A percentile compares a stretch with the other conserved stretches of the same genome.
These are phyloP conservation scores for Ophiocordyceps sinensis DNA, from an alignment of 2,329 filamentous ascomycete genomes.

Conservation along the genomic window DNA sequence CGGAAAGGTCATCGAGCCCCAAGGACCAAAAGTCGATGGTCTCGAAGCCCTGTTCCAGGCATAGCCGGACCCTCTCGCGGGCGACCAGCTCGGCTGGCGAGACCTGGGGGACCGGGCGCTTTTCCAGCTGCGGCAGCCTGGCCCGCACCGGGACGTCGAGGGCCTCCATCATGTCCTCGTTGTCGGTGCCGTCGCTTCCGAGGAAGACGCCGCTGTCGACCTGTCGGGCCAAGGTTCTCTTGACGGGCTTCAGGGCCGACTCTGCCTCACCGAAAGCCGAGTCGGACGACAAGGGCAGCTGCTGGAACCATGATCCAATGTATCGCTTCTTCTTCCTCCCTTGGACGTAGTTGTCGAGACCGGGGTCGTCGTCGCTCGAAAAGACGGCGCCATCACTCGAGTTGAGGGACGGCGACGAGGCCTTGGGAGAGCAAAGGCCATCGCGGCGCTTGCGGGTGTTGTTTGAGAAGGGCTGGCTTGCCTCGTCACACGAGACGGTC, in stretches of 20 bases:
- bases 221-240: slow-evolving; percentile 41
- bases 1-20: slow-evolving; percentile 37
- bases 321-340: slow-evolving; percentile 46
- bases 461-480: slow-evolving; percentile 23
- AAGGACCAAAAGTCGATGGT: slow-evolving; percentile 46
- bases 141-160: slow-evolving; percentile 17
- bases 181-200: slow-evolving; percentile 41
- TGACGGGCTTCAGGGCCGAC: slow-evolving; percentile 21
- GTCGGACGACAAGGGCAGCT: slow-evolving; percentile 37
- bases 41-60: slow-evolving; percentile 44
- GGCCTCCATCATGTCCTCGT: slow-evolving; percentile 21
- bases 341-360: slow-evolving; percentile 47
- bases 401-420: slow-evolving; percentile 27
- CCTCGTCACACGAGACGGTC: slow-evolving; percentile 22
- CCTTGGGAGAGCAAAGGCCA: slow-evolving; percentile 11
- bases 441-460: slow-evolving; percentile 24
- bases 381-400: slow-evolving; percentile 60
- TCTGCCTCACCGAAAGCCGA: slow-evolving; percentile 27
- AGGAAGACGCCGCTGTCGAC: slow-evolving; percentile 58
- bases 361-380: slow-evolving; percentile 57
- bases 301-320: slow-evolving; percentile 53
- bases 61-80: slow-evolving; percentile 30
- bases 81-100: slow-evolving; percentile 29
- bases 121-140: slow-evolving; percentile 23
- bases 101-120: slow-evolving; percentile 13